Conservation (phyloP, 768 basidiomycete species). For the Rhodotorula graminis region DNA sequence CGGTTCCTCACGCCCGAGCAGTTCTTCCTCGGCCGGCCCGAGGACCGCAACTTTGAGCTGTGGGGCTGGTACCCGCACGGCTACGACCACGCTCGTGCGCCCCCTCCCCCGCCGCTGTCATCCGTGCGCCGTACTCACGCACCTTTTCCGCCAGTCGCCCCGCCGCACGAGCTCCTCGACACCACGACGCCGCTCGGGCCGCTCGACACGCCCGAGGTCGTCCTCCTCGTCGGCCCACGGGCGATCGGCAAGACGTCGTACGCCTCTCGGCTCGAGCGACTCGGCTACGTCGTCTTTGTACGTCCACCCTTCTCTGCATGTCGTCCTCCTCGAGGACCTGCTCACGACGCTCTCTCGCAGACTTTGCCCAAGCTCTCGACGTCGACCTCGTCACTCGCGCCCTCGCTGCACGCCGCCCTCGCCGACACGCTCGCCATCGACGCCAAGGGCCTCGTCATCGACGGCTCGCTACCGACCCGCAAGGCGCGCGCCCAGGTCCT, state of each 20-base stretch:
- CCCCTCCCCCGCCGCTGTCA: no score
- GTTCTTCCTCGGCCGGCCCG: background rate
- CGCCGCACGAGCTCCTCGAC: background rate
- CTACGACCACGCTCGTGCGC: background rate
- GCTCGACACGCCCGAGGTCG: conserved; percentile 49
- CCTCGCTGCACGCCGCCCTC: background rate
- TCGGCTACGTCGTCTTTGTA: background rate
- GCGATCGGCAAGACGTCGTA: conserved; percentile 66
- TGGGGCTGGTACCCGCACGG: conserved; percentile 4
- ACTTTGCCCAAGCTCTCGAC: background rate
- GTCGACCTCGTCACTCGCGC: background rate
- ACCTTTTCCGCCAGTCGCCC: no score
- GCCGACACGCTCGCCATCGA: background rate
- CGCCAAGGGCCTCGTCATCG: background rate
- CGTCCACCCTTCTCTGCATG: background rate
- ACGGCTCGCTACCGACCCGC: background rate
- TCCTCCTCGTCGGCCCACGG: conserved; percentile 61
- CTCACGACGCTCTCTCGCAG: no score
- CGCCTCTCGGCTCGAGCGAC: background rate
- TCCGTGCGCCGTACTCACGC: background rate
- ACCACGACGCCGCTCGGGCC: background rate
- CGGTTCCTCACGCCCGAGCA: conserved; percentile 16
- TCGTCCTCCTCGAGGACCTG: no score
- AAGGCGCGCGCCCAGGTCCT: background rate
- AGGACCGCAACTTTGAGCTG: background rate